A percentile compares a stretch with the other conserved stretches of the same genome.
Evolutionary conservation across 768 basidiomycete species (phyloP).

Genomic region (Calocera cornea): DNA sequence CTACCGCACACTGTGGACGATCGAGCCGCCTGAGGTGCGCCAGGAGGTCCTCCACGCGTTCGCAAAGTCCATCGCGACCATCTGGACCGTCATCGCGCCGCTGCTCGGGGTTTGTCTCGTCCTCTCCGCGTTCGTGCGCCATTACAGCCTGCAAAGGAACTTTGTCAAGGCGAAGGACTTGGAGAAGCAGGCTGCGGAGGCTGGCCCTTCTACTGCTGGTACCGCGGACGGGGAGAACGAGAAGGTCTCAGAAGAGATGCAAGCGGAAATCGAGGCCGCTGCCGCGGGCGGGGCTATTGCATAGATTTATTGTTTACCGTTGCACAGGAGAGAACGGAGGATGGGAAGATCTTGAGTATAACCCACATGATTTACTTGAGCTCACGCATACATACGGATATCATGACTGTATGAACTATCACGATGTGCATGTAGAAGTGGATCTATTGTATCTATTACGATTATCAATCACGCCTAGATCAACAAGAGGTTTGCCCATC

Average conservation of each 20-base stretch:
- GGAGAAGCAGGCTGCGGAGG: not conserved
- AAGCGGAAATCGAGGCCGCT: not conserved
- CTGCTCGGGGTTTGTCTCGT: slow-evolving; percentile 11
- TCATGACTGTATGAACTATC: slow-evolving; percentile 1
- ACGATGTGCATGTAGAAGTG: slow-evolving; percentile 3
- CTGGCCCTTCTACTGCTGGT: not conserved
- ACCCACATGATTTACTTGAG: not conserved
- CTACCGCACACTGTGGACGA: slow-evolving; percentile 28
- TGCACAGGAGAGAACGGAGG: not conserved
- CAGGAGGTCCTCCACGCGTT: slow-evolving; percentile 45
- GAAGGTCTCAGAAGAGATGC: not conserved
- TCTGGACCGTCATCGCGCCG: slow-evolving; percentile 41
- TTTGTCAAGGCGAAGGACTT: slow-evolving; percentile 2
- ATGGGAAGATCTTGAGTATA: not conserved
- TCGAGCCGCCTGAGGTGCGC: slow-evolving; percentile 35
- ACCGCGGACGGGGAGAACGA: not conserved
- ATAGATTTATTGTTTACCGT: not conserved
- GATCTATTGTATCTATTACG: not conserved
- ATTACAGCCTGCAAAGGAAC: not conserved
- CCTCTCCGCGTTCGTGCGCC: not conserved
- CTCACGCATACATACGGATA: not conserved
- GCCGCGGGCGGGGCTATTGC: not conserved
- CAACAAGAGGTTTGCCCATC: too few species aligned
- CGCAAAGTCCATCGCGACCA: slow-evolving; percentile 43
- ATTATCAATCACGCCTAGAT: too few species aligned